Conservation (phyloP, 805 yeast genomes). For the Brettanomyces anomalus region DNA sequence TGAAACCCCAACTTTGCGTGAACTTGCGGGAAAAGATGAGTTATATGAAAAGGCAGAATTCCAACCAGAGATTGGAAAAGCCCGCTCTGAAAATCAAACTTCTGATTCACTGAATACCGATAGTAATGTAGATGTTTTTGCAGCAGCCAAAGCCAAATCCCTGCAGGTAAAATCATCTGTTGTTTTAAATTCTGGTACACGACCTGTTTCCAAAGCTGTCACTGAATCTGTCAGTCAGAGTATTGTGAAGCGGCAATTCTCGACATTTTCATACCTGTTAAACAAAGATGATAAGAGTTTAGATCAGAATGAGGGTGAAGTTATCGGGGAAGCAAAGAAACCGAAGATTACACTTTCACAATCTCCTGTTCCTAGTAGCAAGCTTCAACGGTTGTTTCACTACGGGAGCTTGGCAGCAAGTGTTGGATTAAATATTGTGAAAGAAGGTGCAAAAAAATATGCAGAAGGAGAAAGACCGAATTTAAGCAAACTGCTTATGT, state of each 20-base stretch:
- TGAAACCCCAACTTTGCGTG: conserved; percentile 16
- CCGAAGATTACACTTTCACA: conserved; percentile 33
- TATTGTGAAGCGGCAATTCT: neutral
- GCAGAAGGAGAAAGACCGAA: conserved; percentile 40
- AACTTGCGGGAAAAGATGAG: conserved; percentile 16
- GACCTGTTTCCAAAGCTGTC: no score
- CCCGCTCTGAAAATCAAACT: neutral
- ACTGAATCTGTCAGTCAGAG: no score
- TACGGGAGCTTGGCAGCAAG: conserved; percentile 91
- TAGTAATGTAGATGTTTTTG: neutral
- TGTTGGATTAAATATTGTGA: conserved; percentile 75
- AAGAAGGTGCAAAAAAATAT: conserved; percentile 64
- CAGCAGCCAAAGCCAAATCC: neutral
- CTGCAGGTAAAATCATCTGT: neutral
- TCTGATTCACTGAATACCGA: neutral
- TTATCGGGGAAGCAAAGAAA: conserved; percentile 25
- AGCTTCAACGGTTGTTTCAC: conserved; percentile 85
- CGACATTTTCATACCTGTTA: neutral
- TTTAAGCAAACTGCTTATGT: conserved; percentile 53
- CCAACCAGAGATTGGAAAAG: conserved; percentile 15
- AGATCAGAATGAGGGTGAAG: neutral
- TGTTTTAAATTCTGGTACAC: no score
- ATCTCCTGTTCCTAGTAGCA: conserved; percentile 76
- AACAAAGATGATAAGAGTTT: neutral
- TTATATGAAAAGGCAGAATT: conserved; percentile 19